Base-by-base conservation (phyloP, 768 basidiomycete species). In the Vishniacozyma victoriae region DNA sequence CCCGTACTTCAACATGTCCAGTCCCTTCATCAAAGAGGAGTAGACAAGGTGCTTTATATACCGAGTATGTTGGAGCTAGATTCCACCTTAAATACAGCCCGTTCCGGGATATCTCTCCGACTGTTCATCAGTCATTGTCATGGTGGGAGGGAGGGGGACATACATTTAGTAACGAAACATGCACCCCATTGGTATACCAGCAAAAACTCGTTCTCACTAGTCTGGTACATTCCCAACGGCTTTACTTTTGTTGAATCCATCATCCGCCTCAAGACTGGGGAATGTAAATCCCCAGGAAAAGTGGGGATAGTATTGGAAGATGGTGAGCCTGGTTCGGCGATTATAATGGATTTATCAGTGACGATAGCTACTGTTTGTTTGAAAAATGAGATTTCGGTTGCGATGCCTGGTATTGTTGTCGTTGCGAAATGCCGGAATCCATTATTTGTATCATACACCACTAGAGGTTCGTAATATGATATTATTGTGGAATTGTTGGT, bases 141-240 rank as follows among this genome's bases (percentile, higher is more conserved):
- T 27, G 47, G 11, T 31, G 23, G 19, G 29, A 37, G 16, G 16
- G 20, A 19, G 15, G 19, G 35, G 25, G 18, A 52, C 65, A 48
- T 39, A 67, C 62, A 62, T 31, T 68, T 68, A 2, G 60, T 64
- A 3, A 68, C 66, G 41, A 60, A 64, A 50, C 62, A 68, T 6
- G 57, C 62, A 5, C 66, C 66, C 51, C 54, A 54, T 7, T 64
- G 55, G 33, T 68, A 68, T 1, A 55, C 62, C 48, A 68, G 43
- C 39, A 62, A 31, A 48, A 68, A 68, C 48, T 68, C 66, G 36
- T 58, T 58, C 54, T 68, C 62, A n/a, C 40, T 57, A 20, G 64
- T 44, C 40, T 68, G 66, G 47, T 59, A 64, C 66, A 68, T 68
- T 5, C 42, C 58, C 49, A 68, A 16, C 11, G 66, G 55, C 39